A percentile compares a stretch with the other conserved stretches of the same genome.
These are phyloP conservation scores for Myxozyma neotropica DNA, from an alignment of 805 yeast species.

Conservation along the genomic window DNA sequence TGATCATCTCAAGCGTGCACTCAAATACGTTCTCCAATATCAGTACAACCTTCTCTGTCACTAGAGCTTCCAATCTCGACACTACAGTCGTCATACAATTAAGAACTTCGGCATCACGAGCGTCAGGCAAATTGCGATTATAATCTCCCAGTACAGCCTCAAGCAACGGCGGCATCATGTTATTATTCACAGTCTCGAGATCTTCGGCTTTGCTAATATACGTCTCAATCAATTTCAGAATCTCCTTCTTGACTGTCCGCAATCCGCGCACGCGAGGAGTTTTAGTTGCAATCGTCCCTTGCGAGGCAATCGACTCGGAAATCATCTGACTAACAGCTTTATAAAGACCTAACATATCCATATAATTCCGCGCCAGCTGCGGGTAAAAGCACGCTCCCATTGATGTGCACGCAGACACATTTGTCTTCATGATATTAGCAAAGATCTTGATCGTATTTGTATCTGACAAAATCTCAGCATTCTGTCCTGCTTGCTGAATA, in stretches of 20 bases:
- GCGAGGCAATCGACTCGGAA: constrained; percentile 72
- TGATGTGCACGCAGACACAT: constrained; percentile 92
- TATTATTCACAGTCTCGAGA: constrained; percentile 77
- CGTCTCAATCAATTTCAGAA: constrained; percentile 83
- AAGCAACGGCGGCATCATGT: constrained; percentile 79
- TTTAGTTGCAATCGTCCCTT: constrained; percentile 88
- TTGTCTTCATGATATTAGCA: constrained; percentile 92
- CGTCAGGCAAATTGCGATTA: constrained; percentile 85
- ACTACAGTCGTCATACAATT: constrained; percentile 93
- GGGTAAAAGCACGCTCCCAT: constrained; percentile 89
- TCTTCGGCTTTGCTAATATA: constrained; percentile 87
- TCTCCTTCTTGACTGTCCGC: constrained; percentile 94
- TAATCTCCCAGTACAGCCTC: constrained; percentile 88
- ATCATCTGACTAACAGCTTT: constrained; percentile 87
- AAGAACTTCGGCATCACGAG: constrained; percentile 96
- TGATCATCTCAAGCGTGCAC: constrained; percentile 93
- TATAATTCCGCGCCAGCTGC: constrained; percentile 83
- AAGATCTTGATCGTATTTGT: constrained; percentile 87
- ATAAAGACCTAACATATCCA: constrained; percentile 86
- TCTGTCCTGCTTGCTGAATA: constrained; percentile 78
- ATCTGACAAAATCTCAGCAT: constrained; percentile 66
- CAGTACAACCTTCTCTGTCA: constrained; percentile 84
- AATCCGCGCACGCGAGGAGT: constrained; percentile 93
- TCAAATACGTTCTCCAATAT: constrained; percentile 91
- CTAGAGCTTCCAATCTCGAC: constrained; percentile 79